These are phyloP conservation scores for Talaromyces amestolkiae DNA, from an alignment of 2,329 filamentous ascomycete species.

Conservation along the genomic window DNA sequence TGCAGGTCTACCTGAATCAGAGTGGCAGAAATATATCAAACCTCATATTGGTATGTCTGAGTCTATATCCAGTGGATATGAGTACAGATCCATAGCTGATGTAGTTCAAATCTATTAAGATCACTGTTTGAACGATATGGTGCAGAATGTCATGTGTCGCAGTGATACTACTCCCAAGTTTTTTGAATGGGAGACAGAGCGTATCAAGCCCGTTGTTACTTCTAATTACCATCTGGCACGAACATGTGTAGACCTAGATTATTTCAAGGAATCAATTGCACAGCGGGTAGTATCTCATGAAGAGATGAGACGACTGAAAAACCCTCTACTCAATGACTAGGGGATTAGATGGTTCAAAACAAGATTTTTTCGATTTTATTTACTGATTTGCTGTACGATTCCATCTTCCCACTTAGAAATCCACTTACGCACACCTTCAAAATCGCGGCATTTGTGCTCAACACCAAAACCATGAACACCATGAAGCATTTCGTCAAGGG, in stretches of 20 bases:
- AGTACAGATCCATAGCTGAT: background rate
- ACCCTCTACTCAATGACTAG: background rate
- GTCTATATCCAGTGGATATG: background rate
- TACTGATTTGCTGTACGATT: background rate
- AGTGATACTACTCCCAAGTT: conserved; percentile 11
- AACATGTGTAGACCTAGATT: conserved; percentile 12
- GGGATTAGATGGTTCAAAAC: background rate
- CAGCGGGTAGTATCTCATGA: conserved; percentile 6
- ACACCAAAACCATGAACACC: background rate
- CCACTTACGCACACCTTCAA: background rate
- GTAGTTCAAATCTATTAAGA: background rate
- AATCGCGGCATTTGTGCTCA: background rate
- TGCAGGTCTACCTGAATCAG: background rate
- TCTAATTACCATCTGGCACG: conserved; percentile 10
- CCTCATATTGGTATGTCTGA: conserved; percentile 7
- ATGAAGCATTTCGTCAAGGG: background rate
- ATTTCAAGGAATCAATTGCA: conserved; percentile 5
- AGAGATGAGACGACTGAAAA: background rate
- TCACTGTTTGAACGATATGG: conserved; percentile 7
- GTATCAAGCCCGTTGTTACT: conserved; percentile 1
- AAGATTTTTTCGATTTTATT: background rate
- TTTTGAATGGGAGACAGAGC: conserved; percentile 13
- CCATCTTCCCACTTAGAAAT: conserved; percentile 4
- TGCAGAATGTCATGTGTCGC: conserved; percentile 9
- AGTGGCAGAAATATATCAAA: conserved; percentile 5